Evolutionary conservation across 495 filamentous ascomycete genomes (phyloP).

Genomic region (Penicillium diatomitis): DNA sequence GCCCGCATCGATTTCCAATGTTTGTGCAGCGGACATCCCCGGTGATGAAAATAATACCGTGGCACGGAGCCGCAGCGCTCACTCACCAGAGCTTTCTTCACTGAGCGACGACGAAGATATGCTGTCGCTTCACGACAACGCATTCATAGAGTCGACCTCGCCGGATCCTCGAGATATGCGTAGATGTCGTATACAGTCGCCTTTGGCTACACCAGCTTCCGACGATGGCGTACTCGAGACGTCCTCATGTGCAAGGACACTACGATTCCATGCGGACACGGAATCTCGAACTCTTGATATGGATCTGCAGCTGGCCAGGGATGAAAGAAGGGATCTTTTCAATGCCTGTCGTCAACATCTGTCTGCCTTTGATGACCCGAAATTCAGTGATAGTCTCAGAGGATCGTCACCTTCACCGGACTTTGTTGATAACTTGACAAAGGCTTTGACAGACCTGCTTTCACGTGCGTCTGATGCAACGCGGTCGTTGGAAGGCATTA

Average conservation of each 20-base stretch:
- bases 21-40: too few relatives aligned
- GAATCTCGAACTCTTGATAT: slow-evolving; percentile 17
- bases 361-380: slow-evolving; percentile 22
- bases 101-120: slow-evolving; percentile 17
- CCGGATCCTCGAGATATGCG: slow-evolving; percentile 21
- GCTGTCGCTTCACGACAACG: slow-evolving; percentile 26
- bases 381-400: slow-evolving; percentile 23
- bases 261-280: slow-evolving; percentile 1
- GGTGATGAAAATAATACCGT: background rate
- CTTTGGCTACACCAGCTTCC: too few relatives aligned
- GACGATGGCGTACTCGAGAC: too few relatives aligned
- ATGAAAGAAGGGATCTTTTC: slow-evolving; percentile 32
- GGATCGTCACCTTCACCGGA: slow-evolving; percentile 29
- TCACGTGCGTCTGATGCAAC: slow-evolving; percentile 29
- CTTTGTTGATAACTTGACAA: slow-evolving; percentile 27
- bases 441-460: slow-evolving; percentile 25
- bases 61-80: slow-evolving; percentile 1
- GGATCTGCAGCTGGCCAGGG: slow-evolving; percentile 30
- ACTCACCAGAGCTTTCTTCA: background rate
- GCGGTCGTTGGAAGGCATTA: slow-evolving; percentile 29
- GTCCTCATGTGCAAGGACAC: too few relatives aligned
- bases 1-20: slow-evolving; percentile 10
- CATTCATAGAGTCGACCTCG: slow-evolving; percentile 26
- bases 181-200: too few relatives aligned
- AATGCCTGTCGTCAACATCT: slow-evolving; percentile 30